Evolutionary conservation across 768 basidiomycete genomes (phyloP).

Genomic region (Serendipita sp.): DNA sequence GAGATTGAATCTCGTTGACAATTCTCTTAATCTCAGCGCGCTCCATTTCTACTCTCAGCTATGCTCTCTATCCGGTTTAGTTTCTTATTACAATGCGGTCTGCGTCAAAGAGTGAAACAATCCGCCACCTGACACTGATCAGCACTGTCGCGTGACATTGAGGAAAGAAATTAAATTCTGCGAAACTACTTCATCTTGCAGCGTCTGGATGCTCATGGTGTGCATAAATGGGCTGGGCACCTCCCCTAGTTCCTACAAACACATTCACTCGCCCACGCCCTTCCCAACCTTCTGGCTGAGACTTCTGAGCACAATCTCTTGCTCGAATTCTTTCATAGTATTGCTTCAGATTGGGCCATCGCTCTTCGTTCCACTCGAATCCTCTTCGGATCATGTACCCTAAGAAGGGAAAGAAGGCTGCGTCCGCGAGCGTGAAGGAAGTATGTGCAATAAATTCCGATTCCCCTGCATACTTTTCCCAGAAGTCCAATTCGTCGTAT

Average conservation of each 20-base stretch:
- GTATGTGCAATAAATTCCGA: neutral
- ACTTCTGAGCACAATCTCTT: neutral
- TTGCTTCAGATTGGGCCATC: constrained; percentile 1
- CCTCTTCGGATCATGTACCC: constrained; percentile 1
- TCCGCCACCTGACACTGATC: neutral
- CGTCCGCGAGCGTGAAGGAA: neutral
- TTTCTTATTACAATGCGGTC: neutral
- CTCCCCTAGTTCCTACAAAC: neutral
- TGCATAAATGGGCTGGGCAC: neutral
- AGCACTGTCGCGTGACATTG: too few species aligned
- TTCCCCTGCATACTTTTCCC: constrained; percentile 2
- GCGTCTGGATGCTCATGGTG: neutral
- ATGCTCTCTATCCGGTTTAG: neutral
- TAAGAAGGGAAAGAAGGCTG: constrained; percentile 1
- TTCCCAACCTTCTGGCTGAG: constrained; percentile 3
- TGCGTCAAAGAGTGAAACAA: neutral
- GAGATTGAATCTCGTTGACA: neutral
- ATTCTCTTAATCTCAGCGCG: constrained; percentile 3
- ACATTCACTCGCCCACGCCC: neutral
- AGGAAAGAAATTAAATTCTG: neutral
- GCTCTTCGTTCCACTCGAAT: neutral
- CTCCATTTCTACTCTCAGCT: neutral
- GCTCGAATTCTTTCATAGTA: neutral
- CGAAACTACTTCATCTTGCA: neutral
- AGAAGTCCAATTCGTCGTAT: neutral